phyloP scores from a whole-genome alignment of 2,329 filamentous ascomycete species.

The Clarireedia paspali region DNA sequence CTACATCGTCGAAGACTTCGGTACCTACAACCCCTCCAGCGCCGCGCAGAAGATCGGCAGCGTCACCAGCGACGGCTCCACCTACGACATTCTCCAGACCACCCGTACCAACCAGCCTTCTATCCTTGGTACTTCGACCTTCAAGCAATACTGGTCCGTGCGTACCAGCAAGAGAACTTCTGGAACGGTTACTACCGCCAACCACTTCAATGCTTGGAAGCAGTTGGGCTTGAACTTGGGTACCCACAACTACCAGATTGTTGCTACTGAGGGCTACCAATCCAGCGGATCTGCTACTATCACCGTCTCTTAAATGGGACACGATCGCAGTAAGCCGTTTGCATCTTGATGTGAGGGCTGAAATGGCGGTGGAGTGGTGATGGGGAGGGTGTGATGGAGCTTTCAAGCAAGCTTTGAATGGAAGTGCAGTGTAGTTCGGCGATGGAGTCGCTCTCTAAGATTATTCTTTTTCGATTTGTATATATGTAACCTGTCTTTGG shows the following conservation, averaged over 20 bases:
- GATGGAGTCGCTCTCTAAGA: too few relatives aligned
- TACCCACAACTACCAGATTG: constrained; percentile 41
- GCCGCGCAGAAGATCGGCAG: constrained; percentile 41
- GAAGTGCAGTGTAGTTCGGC: too few relatives aligned
- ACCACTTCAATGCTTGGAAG: constrained; percentile 47
- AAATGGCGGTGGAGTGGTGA: too few relatives aligned
- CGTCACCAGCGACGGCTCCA: constrained; percentile 43
- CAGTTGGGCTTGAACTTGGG: constrained; percentile 41
- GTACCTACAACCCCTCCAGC: constrained; percentile 42
- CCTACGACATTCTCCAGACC: constrained; percentile 39
- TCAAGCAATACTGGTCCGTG: constrained; percentile 47
- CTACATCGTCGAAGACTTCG: constrained; percentile 49
- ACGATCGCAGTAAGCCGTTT: too few relatives aligned
- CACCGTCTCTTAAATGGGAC: constrained; percentile 7
- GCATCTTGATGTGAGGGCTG: too few relatives aligned
- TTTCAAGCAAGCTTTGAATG: too few relatives aligned
- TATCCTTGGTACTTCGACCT: constrained; percentile 44
- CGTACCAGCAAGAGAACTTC: constrained; percentile 41
- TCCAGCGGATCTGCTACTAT: constrained; percentile 9
- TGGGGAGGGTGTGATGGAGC: too few relatives aligned
- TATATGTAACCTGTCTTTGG: too few relatives aligned
- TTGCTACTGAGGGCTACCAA: constrained; percentile 25
- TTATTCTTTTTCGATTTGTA: too few relatives aligned
- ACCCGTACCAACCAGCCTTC: constrained; percentile 31
- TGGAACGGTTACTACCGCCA: constrained; percentile 41